Percentiles rank a stretch among this genome's conserved stretches.
Evolutionary conservation across 164 flowering plant species (phyloP).

Genomic region (Magnolia changhungtana): DNA sequence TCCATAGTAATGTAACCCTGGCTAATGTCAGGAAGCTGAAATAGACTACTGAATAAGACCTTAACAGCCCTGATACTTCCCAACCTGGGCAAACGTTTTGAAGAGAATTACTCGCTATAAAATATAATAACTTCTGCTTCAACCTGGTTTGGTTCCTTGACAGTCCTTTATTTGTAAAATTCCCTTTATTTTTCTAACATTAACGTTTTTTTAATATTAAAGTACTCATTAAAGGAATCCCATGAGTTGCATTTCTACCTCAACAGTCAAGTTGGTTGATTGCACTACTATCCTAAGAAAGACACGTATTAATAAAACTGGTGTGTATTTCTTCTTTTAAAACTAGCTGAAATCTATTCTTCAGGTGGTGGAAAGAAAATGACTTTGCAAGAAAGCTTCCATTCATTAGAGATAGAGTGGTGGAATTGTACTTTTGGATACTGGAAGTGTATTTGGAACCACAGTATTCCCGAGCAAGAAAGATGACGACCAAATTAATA

Average conservation of each 20-base stretch:
- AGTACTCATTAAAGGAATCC: not conserved
- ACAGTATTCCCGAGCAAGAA: constrained; percentile 1
- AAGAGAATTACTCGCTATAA: no score
- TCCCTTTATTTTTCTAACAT: not conserved
- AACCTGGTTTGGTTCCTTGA: no score
- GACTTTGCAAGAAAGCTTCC: constrained; percentile 9
- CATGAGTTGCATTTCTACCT: not conserved
- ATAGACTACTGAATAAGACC: no score
- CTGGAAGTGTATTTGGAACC: constrained; percentile 2
- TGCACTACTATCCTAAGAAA: no score
- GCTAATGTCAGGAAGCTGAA: no score
- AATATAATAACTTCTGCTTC: no score
- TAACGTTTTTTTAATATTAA: not conserved
- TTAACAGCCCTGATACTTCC: no score
- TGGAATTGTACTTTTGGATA: constrained; percentile 13
- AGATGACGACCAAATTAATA: not conserved
- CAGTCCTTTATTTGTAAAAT: no score
- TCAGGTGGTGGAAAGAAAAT: constrained; percentile 10
- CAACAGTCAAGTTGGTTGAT: not conserved
- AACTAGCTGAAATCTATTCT: not conserved
- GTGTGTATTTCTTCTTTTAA: no score
- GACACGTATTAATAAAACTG: no score
- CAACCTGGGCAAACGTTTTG: no score
- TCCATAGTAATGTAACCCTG: no score
- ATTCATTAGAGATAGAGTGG: constrained; percentile 11